Conservation (phyloP, 345 rosid genomes). For the Euclidium syriacum region DNA sequence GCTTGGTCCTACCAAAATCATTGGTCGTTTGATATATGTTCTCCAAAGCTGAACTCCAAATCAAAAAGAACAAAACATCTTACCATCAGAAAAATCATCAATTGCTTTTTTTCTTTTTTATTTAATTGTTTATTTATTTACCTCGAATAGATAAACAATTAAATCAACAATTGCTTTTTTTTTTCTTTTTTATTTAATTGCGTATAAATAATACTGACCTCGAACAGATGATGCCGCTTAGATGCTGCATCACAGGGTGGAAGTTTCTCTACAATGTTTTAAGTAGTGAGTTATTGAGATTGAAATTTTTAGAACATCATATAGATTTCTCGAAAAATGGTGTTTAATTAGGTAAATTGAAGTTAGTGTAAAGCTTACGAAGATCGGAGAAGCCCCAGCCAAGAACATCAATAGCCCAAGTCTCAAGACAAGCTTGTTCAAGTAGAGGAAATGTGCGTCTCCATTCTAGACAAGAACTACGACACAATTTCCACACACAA, state of each 20-base stretch:
- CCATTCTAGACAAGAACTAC: slow-evolving; percentile 94
- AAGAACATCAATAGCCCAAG: slow-evolving; percentile 90
- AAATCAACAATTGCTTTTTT: too few relatives aligned
- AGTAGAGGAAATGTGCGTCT: slow-evolving; percentile 59
- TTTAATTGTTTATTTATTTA: too few relatives aligned
- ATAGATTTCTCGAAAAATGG: neutral
- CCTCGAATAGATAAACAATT: too few relatives aligned
- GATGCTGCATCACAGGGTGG: slow-evolving; percentile 69
- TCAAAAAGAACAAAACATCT: neutral
- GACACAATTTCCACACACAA: too few relatives aligned
- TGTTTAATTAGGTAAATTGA: neutral
- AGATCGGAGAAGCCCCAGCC: slow-evolving; percentile 94
- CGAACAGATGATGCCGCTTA: slow-evolving; percentile 67
- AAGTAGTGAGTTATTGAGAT: neutral
- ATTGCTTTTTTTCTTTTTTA: too few relatives aligned
- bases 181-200: too few relatives aligned
- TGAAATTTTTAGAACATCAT: neutral
- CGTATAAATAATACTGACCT: too few relatives aligned
- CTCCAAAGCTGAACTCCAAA: slow-evolving; percentile 57
- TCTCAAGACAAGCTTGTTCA: slow-evolving; percentile 70
- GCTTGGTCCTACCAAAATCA: slow-evolving; percentile 91
- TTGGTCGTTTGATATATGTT: slow-evolving; percentile 69
- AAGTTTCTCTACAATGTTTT: slow-evolving; percentile 37
- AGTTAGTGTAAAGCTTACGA: slow-evolving; percentile 34
- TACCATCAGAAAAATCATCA: too few relatives aligned